Evolutionary conservation across 1,139 yeast species (phyloP).

Genomic region (Hyphopichia fennica): DNA sequence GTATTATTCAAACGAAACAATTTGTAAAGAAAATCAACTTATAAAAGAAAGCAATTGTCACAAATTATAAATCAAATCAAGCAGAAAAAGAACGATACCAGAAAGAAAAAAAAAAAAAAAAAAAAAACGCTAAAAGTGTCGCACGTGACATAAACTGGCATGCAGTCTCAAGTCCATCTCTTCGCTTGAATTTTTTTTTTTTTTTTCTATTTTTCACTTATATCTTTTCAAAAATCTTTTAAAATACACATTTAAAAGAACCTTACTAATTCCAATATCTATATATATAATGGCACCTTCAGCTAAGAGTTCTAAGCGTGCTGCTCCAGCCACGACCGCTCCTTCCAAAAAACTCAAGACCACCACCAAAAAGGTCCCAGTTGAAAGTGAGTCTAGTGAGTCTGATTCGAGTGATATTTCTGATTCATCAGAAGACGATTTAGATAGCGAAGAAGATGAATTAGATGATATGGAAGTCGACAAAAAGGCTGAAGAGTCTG

Average conservation of each 20-base stretch:
- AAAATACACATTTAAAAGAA: no score
- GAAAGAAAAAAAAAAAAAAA: no score
- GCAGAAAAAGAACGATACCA: no score
- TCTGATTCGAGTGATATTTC: constrained; percentile 1
- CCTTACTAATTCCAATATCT: no score
- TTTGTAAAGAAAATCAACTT: no score
- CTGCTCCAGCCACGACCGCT: constrained; percentile 18
- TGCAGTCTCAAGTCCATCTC: constrained; percentile 1
- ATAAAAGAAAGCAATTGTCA: no score
- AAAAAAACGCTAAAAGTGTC: no score
- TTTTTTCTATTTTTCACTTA: neutral
- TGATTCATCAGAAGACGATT: constrained; percentile 14
- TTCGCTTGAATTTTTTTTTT: constrained; percentile 1
- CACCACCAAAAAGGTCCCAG: constrained; percentile 2
- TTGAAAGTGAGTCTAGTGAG: neutral
- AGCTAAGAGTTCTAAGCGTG: constrained; percentile 36
- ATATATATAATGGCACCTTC: constrained; percentile 21
- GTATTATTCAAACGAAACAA: no score
- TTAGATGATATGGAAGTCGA: constrained; percentile 11
- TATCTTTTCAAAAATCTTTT: neutral
- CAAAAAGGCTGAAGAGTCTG: constrained; percentile 10
- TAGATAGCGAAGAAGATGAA: constrained; percentile 18
- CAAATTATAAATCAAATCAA: no score
- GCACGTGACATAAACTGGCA: neutral
- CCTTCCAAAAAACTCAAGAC: constrained; percentile 28